These are phyloP conservation scores for Candida chauliodis DNA, from an alignment of 805 yeast species.

Conservation along the genomic window DNA sequence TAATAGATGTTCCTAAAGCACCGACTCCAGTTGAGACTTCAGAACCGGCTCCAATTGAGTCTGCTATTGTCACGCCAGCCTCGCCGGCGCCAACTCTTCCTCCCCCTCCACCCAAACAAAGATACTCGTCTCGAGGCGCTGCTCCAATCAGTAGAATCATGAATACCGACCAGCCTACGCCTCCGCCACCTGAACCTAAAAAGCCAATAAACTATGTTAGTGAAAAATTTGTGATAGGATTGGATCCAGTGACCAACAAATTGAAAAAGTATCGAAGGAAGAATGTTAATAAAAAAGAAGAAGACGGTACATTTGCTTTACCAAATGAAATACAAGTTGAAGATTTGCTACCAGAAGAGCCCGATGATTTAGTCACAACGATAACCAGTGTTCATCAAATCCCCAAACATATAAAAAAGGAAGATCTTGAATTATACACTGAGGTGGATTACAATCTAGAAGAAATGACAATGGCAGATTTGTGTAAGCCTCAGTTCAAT, in stretches of 20 bases:
- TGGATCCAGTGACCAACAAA: slow-evolving; percentile 26
- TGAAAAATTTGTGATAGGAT: slow-evolving; percentile 27
- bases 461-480: slow-evolving; percentile 60
- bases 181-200: slow-evolving; percentile 10
- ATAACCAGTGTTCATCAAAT: slow-evolving; percentile 28
- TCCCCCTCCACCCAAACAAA: too few species aligned
- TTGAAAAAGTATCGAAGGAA: slow-evolving; percentile 25
- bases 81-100: slow-evolving; percentile 7
- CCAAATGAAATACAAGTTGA: slow-evolving; percentile 10
- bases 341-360: slow-evolving; percentile 11
- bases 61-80: slow-evolving; percentile 10
- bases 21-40: background rate
- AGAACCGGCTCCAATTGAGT: slow-evolving; percentile 13
- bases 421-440: slow-evolving; percentile 35
- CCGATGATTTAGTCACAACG: slow-evolving; percentile 22
- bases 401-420: slow-evolving; percentile 37
- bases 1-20: background rate
- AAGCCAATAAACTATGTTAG: slow-evolving; percentile 6
- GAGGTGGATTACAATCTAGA: slow-evolving; percentile 49
- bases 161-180: background rate
- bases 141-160: slow-evolving; percentile 6
- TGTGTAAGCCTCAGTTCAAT: slow-evolving; percentile 65
- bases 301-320: slow-evolving; percentile 7
- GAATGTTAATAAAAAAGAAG: slow-evolving; percentile 7
- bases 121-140: slow-evolving; percentile 10